A percentile compares a stretch with the other conserved stretches of the same genome.
Evolutionary conservation across 106 monocot species (phyloP).

Genomic region (Allium cepa): DNA sequence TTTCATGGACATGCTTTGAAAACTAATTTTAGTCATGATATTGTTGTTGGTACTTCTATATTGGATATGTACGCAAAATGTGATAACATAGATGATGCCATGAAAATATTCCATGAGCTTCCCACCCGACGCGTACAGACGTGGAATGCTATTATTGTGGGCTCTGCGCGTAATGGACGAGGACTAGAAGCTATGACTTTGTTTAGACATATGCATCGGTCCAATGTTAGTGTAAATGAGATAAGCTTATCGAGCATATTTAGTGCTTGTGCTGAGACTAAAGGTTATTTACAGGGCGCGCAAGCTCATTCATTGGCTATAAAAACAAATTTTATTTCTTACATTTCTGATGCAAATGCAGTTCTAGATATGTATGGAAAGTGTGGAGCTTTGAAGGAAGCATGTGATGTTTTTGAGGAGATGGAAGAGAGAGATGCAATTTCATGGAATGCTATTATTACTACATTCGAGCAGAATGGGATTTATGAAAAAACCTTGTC

Average conservation of each 20-base stretch:
- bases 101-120: conserved; percentile 35
- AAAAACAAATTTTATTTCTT: conserved; percentile 34
- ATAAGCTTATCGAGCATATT: conserved; percentile 72
- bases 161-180: conserved; percentile 30
- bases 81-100: conserved; percentile 33
- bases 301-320: conserved; percentile 62
- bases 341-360: conserved; percentile 68
- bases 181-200: conserved; percentile 49
- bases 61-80: conserved; percentile 82
- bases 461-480: conserved; percentile 81
- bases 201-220: conserved; percentile 50
- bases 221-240: conserved; percentile 37
- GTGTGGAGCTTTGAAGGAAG: conserved; percentile 45
- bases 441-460: conserved; percentile 80
- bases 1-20: conserved; percentile 79
- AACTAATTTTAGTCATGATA: conserved; percentile 43
- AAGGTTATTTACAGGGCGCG: conserved; percentile 41
- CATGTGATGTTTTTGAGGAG: conserved; percentile 36
- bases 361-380: conserved; percentile 91
- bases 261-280: conserved; percentile 73
- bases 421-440: conserved; percentile 56
- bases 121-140: conserved; percentile 39
- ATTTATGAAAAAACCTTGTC: conserved; percentile 51
- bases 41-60: conserved; percentile 78
- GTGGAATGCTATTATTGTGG: conserved; percentile 85